Evolutionary conservation across 2,329 filamentous ascomycete species (phyloP).

Genomic region (Clonostachys solani): DNA sequence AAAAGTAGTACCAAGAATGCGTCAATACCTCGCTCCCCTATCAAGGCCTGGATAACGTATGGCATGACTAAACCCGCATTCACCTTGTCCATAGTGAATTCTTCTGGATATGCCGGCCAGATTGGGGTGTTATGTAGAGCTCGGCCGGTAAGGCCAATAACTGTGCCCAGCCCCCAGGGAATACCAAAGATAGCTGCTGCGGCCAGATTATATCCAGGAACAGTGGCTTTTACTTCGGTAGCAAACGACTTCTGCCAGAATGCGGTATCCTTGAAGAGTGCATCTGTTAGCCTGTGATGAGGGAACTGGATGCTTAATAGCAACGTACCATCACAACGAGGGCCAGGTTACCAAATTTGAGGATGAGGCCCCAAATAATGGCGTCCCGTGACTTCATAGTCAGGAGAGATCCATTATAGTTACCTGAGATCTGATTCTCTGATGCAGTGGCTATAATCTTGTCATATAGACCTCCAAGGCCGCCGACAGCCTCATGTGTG

Average conservation of each 20-base stretch:
- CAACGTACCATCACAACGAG: slow-evolving; percentile 59
- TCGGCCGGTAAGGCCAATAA: slow-evolving; percentile 74
- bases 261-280: slow-evolving; percentile 52
- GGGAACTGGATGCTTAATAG: no score
- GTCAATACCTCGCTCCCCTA: slow-evolving; percentile 73
- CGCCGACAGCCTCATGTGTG: slow-evolving; percentile 63
- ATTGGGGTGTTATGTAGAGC: slow-evolving; percentile 67
- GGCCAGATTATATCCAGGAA: slow-evolving; percentile 81
- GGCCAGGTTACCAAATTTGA: slow-evolving; percentile 64
- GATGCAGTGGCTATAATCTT: slow-evolving; percentile 61
- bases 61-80: slow-evolving; percentile 75
- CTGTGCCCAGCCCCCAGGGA: slow-evolving; percentile 78
- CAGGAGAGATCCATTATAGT: slow-evolving; percentile 71
- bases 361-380: slow-evolving; percentile 33
- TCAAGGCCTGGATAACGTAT: slow-evolving; percentile 71
- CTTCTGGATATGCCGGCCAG: slow-evolving; percentile 65
- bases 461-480: slow-evolving; percentile 70
- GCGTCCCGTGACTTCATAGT: slow-evolving; percentile 78
- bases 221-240: slow-evolving; percentile 72
- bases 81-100: slow-evolving; percentile 67
- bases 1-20: slow-evolving; percentile 75
- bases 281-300: no score
- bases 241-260: slow-evolving; percentile 90
- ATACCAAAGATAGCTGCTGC: slow-evolving; percentile 84
- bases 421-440: slow-evolving; percentile 68